These are phyloP conservation scores for Diutina catenulata DNA, from an alignment of 1,139 yeast species.

Conservation along the genomic window DNA sequence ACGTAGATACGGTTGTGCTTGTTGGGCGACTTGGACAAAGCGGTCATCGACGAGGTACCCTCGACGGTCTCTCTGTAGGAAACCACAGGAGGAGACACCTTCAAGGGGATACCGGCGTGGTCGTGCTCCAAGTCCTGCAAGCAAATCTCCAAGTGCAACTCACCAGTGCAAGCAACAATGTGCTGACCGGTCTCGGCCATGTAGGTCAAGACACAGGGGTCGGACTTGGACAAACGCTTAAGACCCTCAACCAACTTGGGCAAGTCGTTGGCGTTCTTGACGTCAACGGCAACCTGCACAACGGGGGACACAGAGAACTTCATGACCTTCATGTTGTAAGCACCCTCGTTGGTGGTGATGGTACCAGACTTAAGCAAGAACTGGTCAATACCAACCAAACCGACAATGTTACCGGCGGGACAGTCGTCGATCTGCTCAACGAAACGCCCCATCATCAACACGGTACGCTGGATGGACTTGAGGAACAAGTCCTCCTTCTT, in stretches of 20 bases:
- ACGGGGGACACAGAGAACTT: constrained; percentile 99
- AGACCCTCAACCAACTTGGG: constrained; percentile 99
- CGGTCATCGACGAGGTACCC: constrained; percentile 86
- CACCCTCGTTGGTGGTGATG: constrained; percentile 88
- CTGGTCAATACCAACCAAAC: constrained; percentile 99
- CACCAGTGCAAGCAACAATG: constrained; percentile 99
- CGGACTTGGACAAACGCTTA: constrained; percentile 98
- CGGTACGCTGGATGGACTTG: constrained; percentile 98
- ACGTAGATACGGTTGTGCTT: constrained; percentile 99
- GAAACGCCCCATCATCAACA: constrained; percentile 98
- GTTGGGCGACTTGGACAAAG: constrained; percentile 99
- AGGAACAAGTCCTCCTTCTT: constrained; percentile 95
- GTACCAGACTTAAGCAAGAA: constrained; percentile 99
- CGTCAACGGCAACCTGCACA: constrained; percentile 99
- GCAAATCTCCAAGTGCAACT: constrained; percentile 98
- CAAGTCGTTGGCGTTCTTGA: constrained; percentile 97
- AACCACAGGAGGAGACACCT: constrained; percentile 96
- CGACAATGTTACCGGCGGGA: constrained; percentile 99
- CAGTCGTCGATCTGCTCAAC: constrained; percentile 98
- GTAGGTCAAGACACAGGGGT: constrained; percentile 89
- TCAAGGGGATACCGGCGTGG: constrained; percentile 99
- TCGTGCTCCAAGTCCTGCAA: constrained; percentile 92
- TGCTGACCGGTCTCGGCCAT: constrained; percentile 98
- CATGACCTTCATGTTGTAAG: constrained; percentile 99
- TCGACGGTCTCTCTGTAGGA: constrained; percentile 98